Base-by-base conservation (phyloP, 352 stramenopile species). In the Aphanomyces cochlioides region DNA sequence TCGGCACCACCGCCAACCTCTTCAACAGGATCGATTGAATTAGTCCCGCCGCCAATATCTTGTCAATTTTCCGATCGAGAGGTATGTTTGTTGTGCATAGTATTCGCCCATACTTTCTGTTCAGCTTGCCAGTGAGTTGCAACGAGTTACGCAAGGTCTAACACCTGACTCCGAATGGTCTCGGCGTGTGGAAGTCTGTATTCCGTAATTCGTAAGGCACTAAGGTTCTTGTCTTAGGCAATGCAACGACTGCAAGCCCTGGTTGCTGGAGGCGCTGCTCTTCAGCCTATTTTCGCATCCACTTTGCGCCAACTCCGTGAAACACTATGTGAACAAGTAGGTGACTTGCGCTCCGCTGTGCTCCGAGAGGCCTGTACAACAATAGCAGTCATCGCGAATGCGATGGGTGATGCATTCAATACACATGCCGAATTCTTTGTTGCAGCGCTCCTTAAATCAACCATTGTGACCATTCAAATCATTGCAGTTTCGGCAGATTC, bases 391-490 rank as follows among this genome's bases (percentile, higher is more conserved):
- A 70, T 95, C 1, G 84, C 85, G 10, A 81, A 79, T 56, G 72
- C 74, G 15, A 67, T 95, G 4, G 75, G 75, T 8, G 87, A 95
- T 43, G 84, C 90, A 4, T 95, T 93, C 57, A 90, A 92, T 38
- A 36, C 72, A 1, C 83, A 92, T 66, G 87, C 85, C n/a, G 87
- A 95, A 38, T 78, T 79, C 56, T 92, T 77, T 72, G 76, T 92
- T 38, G 78, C 70, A 1, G 86, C 81, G 56, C 47, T 93, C n/a
- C 67, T 95, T 37, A 95, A 95, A 67, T 81, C 83, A 13, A 92
- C 85, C n/a, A 92, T 88, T 57, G 84, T 95, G n/a, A 95, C 85
- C 34, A 95, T 95, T 19, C 82, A 90, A 67, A 81, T 95, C 37
- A 88, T 95, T 38, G 92, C 87, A 21, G 92, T 84, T 5, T 69